phyloP scores from a whole-genome alignment of 495 filamentous ascomycete genomes.

The Aspergillus affinis region DNA sequence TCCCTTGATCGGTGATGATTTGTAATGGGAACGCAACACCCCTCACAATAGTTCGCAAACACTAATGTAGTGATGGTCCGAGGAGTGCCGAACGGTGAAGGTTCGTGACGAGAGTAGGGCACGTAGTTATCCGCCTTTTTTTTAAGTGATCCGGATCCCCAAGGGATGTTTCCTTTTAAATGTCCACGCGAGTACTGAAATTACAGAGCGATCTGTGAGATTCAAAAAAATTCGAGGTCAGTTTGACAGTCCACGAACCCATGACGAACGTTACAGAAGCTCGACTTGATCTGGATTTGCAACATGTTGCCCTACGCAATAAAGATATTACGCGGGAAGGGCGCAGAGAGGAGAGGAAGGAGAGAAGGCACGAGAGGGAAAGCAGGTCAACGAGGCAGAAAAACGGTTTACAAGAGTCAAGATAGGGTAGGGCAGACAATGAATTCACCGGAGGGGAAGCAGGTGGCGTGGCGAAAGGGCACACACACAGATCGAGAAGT shows the following conservation, averaged over 20 bases:
- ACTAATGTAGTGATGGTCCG: neutral
- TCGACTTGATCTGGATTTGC: slow-evolving; percentile 11
- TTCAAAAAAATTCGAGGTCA: slow-evolving; percentile 20
- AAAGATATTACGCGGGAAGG: slow-evolving; percentile 22
- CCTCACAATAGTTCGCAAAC: neutral
- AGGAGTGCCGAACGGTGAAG: neutral
- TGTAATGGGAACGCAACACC: neutral
- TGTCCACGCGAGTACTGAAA: slow-evolving; percentile 8
- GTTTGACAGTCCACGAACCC: slow-evolving; percentile 18
- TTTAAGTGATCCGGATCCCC: slow-evolving; percentile 3
- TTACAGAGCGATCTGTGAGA: slow-evolving; percentile 19
- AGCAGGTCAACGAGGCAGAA: neutral
- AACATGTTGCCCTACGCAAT: slow-evolving; percentile 25
- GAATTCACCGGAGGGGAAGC: neutral
- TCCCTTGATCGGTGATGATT: neutral
- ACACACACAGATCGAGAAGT: neutral
- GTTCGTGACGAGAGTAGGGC: neutral
- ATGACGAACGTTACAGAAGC: slow-evolving; percentile 19
- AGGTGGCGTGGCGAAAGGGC: neutral
- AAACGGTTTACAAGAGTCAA: neutral
- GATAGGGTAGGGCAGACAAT: slow-evolving; percentile 3
- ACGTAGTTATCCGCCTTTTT: neutral
- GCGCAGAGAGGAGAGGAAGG: slow-evolving; percentile 1
- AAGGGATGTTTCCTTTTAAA: neutral
- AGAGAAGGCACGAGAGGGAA: slow-evolving; percentile 5